Conservation (phyloP, 2,329 filamentous ascomycete species). For the Diaporthe nobilis region DNA sequence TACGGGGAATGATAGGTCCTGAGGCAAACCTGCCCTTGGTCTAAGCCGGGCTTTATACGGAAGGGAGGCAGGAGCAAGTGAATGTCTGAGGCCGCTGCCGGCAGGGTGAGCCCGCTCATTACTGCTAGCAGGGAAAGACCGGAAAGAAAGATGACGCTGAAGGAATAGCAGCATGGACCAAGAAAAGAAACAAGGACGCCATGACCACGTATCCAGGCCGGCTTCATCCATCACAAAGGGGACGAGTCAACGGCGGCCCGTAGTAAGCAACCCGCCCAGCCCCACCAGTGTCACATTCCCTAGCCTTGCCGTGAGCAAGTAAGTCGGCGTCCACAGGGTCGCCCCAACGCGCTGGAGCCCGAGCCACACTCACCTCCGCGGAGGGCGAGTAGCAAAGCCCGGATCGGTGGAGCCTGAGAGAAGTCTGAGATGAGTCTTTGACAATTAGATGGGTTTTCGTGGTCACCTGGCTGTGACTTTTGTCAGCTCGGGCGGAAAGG, state of each 20-base stretch:
- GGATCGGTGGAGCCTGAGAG: conserved; percentile 7
- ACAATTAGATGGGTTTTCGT: conserved; percentile 16
- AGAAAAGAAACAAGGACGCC: conserved; percentile 26
- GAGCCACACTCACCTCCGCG: not conserved
- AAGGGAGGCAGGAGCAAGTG: conserved; percentile 3
- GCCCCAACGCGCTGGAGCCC: conserved; percentile 2
- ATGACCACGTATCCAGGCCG: conserved; percentile 36
- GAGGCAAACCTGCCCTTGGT: not conserved
- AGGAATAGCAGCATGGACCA: conserved; percentile 21
- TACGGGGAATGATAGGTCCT: not conserved
- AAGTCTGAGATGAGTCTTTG: conserved; percentile 21
- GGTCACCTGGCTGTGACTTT: conserved; percentile 31
- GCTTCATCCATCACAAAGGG: conserved; percentile 18
- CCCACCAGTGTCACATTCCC: not conserved
- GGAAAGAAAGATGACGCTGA: conserved; percentile 23
- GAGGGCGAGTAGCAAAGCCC: conserved; percentile 2
- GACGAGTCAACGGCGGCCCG: not conserved
- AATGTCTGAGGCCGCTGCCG: not conserved
- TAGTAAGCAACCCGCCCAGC: conserved; percentile 13
- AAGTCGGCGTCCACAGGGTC: not conserved
- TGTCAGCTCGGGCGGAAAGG: conserved; percentile 31
- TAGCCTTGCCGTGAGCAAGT: conserved; percentile 8
- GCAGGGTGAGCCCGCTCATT: conserved; percentile 11
- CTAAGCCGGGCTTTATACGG: conserved; percentile 21
- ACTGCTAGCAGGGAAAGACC: not conserved